phyloP scores from a whole-genome alignment of 1,139 yeast genomes.

The Lodderomyces beijingensis region DNA sequence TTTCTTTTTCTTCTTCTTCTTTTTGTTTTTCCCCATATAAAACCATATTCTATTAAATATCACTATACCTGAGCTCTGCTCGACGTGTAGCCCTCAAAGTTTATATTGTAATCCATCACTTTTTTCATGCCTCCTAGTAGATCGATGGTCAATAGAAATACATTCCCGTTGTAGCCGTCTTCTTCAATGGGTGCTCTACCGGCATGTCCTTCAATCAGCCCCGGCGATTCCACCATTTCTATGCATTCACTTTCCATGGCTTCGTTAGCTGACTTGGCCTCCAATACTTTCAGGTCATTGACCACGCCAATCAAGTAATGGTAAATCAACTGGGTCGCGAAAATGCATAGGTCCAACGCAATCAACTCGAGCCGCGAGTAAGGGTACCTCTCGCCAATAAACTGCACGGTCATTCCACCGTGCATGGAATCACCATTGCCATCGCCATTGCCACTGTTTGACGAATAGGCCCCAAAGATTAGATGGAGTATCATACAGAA shows the following conservation, averaged over 20 bases:
- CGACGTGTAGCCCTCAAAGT: too few relatives aligned
- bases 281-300: conserved; percentile 4
- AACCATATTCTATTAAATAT: too few relatives aligned
- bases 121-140: conserved; percentile 19
- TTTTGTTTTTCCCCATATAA: too few relatives aligned
- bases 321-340: conserved; percentile 26
- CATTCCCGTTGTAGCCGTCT: conserved; percentile 43
- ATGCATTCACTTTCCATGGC: not conserved
- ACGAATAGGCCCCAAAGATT: conserved; percentile 23
- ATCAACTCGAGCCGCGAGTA: conserved; percentile 23
- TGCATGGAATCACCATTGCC: conserved; percentile 20
- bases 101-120: conserved; percentile 16
- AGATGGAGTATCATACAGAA: conserved; percentile 26
- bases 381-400: conserved; percentile 39
- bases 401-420: conserved; percentile 37
- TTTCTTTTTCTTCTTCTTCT: too few relatives aligned
- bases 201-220: not conserved
- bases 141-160: conserved; percentile 27
- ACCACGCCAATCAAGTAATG: conserved; percentile 31
- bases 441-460: conserved; percentile 10
- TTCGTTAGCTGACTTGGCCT: conserved; percentile 3
- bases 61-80: too few relatives aligned
- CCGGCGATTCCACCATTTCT: conserved; percentile 1
- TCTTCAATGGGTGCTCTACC: conserved; percentile 14
- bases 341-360: conserved; percentile 23